A percentile compares a stretch with the other conserved stretches of the same genome.
These are phyloP conservation scores for Apostasia shenzhenica DNA, from an alignment of 106 monocot species.

Conservation along the genomic window DNA sequence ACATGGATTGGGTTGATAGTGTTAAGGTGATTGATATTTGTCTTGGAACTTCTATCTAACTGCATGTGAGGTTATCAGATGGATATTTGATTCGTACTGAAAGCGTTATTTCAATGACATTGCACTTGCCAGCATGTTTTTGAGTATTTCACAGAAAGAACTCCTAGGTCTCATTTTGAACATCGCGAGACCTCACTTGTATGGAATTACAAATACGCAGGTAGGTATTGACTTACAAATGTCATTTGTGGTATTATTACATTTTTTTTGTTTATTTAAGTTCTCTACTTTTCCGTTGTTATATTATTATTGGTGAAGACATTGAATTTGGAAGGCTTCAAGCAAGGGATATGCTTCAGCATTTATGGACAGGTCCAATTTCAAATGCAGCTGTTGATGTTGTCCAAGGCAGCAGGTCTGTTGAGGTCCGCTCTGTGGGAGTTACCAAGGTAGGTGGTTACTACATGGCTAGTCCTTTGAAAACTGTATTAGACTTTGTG, in stretches of 20 bases:
- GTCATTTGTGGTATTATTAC: background rate
- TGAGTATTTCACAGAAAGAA: slow-evolving; percentile 97
- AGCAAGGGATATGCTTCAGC: slow-evolving; percentile 97
- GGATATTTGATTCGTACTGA: background rate
- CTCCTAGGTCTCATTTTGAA: slow-evolving; percentile 96
- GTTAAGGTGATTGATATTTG: slow-evolving; percentile 58
- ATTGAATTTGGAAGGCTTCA: slow-evolving; percentile 98
- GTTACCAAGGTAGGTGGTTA: slow-evolving; percentile 71
- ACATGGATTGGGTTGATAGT: slow-evolving; percentile 99
- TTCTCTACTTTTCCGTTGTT: background rate
- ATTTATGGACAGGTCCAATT: slow-evolving; percentile 97
- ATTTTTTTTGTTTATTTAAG: background rate
- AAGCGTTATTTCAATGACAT: background rate
- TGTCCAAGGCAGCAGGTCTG: slow-evolving; percentile 92
- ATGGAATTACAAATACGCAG: slow-evolving; percentile 99
- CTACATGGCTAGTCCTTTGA: background rate
- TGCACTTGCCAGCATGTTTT: slow-evolving; percentile 77
- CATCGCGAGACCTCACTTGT: slow-evolving; percentile 96
- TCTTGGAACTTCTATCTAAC: background rate
- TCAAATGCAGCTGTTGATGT: slow-evolving; percentile 98
- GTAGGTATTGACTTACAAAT: slow-evolving; percentile 13
- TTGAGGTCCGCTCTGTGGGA: slow-evolving; percentile 96
- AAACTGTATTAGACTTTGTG: background rate
- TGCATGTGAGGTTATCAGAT: no score
- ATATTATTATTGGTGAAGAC: slow-evolving; percentile 28